Base-by-base conservation (phyloP, 1,284 basidiomycete genomes). In the Agroathelia rolfsii region DNA sequence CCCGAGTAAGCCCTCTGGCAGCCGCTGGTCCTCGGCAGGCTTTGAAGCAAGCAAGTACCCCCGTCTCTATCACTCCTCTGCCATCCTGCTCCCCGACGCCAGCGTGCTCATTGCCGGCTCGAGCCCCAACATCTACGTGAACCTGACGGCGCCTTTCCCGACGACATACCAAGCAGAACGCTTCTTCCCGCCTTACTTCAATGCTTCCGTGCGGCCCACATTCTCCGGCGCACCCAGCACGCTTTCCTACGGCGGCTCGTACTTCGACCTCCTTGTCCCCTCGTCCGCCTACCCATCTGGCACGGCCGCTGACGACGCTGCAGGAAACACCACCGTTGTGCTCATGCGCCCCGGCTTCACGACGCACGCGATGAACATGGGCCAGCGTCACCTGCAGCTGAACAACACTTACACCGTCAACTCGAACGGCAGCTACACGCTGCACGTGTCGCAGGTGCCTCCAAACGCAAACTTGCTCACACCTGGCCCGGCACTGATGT, bases 281-380 rank as follows among this genome's bases (percentile, higher is more conserved):
- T n/a, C n/a, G n/a, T n/a, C n/a, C n/a, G 0, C 62, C 63, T 69
- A 69, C 40, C 52, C n/a, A n/a, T n/a, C 58, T 10, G 66, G 69
- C 13, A 54, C 66, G 3, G 58, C 58, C 21, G 65, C 72, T 15
- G 78, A 81, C 44, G 64, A 69, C 35, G 81, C 79, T 3, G 81
- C 79, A 9, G 72, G 76, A 37, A 79, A 78, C 46, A 84, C 90
- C 24, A 82, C 76, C 13, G 82, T 93, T 12, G 74, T 79, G 37
- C 58, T 97, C 43, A 67, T 87, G 40, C 83, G 94, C 38, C 72
- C 79, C 18, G 93, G 93, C 5, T 96, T 92, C 65, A 88, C 87
- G 1, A 96, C 90, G 0, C 93, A 96, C 56, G 90, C 79, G 16
- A 86, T 96, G 76, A 93, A 93, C 65, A 92, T 89, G 83, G 85